A percentile compares a stretch with the other conserved stretches of the same genome.
Conservation (phyloP, 371 early-diverging fungal genomes). For the Mycotypha africana region DNA sequence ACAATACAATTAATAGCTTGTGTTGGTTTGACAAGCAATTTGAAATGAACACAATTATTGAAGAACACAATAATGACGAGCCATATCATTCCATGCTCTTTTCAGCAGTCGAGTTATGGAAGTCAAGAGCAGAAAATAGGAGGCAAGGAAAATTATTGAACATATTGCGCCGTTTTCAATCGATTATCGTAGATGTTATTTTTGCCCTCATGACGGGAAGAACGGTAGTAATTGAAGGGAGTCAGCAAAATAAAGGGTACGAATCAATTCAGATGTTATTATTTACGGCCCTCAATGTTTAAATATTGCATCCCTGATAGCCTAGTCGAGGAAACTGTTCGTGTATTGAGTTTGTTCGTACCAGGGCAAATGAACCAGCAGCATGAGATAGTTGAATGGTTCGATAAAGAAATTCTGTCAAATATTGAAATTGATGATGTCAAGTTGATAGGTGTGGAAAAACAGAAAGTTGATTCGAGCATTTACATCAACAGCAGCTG, state of each 20-base stretch:
- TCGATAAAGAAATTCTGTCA: conserved; percentile 13
- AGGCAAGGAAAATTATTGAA: conserved; percentile 2
- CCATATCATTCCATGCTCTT: conserved; percentile 5
- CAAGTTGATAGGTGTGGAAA: conserved; percentile 30
- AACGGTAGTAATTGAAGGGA: conserved; percentile 31
- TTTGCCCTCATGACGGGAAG: conserved; percentile 40
- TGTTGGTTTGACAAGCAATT: no score
- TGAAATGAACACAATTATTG: no score
- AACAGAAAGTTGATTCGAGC: conserved; percentile 25
- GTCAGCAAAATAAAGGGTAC: conserved; percentile 19
- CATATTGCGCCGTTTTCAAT: conserved; percentile 7
- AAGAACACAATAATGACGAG: conserved; percentile 1
- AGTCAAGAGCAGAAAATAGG: not conserved
- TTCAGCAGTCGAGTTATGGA: conserved; percentile 14
- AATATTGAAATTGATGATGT: conserved; percentile 19
- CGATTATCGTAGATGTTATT: conserved; percentile 26
- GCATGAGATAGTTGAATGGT: conserved; percentile 30
- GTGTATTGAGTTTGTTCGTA: conserved; percentile 32
- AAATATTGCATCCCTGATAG: no score
- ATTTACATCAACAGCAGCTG: conserved; percentile 34
- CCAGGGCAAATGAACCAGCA: conserved; percentile 22
- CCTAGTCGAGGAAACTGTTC: conserved; percentile 24
- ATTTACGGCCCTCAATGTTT: not conserved
- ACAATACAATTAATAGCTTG: no score
- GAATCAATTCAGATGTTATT: not conserved